These are phyloP conservation scores for Boeremia lycopersici DNA, from an alignment of 2,329 filamentous ascomycete species.

Conservation along the genomic window DNA sequence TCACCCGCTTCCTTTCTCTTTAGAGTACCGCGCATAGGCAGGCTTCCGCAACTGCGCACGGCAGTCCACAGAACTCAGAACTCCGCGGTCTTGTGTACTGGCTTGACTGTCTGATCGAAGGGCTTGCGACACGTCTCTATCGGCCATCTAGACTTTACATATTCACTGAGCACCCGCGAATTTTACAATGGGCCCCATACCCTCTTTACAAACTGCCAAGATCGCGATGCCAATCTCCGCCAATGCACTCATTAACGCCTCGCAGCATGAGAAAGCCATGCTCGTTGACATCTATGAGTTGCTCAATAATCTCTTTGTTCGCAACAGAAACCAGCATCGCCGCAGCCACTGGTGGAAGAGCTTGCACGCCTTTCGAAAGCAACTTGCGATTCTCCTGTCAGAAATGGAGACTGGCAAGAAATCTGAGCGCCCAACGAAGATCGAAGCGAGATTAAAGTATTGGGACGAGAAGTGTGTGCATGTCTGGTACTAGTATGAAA, in stretches of 20 bases:
- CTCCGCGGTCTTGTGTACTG: constrained; percentile 11
- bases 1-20: not conserved
- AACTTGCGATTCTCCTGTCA: constrained; percentile 61
- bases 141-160: not conserved
- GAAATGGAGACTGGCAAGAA: constrained; percentile 33
- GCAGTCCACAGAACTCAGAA: constrained; percentile 12
- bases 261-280: constrained; percentile 35
- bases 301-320: constrained; percentile 76
- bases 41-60: constrained; percentile 12
- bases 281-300: constrained; percentile 56
- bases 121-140: not conserved
- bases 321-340: constrained; percentile 91
- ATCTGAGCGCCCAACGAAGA: constrained; percentile 23
- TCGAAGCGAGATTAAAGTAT: constrained; percentile 42
- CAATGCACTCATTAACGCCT: constrained; percentile 26
- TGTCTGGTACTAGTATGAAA: constrained; percentile 46
- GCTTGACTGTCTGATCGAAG: not conserved
- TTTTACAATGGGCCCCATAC: constrained; percentile 20
- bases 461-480: constrained; percentile 49
- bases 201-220: constrained; percentile 6
- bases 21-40: constrained; percentile 14
- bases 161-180: not conserved
- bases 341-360: constrained; percentile 79
- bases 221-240: constrained; percentile 28
- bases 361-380: constrained; percentile 73